These are phyloP conservation scores for Coemansia sp. DNA, from an alignment of 192 early-diverging fungal species.

Conservation along the genomic window DNA sequence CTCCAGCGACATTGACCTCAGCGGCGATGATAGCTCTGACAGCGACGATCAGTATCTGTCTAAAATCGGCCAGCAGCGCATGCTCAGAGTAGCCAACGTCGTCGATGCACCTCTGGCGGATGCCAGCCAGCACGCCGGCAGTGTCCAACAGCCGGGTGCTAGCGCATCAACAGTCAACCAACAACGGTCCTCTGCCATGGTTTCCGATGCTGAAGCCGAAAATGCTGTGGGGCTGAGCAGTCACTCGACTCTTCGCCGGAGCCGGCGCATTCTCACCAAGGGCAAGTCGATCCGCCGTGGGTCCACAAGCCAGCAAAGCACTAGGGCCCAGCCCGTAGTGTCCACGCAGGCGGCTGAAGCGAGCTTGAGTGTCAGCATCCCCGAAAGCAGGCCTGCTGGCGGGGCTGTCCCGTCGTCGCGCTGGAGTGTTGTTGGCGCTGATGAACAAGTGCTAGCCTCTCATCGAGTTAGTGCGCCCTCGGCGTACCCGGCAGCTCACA, in stretches of 20 bases:
- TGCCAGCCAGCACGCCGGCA: slow-evolving; percentile 1
- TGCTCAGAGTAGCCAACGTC: slow-evolving; percentile 26
- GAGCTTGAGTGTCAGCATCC: slow-evolving; percentile 3
- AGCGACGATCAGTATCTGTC: slow-evolving; percentile 47
- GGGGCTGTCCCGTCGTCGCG: not conserved
- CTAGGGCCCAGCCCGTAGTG: not conserved
- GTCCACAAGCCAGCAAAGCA: not conserved
- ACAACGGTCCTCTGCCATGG: not conserved
- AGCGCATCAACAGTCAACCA: not conserved
- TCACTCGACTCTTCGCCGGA: slow-evolving; percentile 43
- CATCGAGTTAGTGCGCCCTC: slow-evolving; percentile 1
- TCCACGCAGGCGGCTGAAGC: not conserved
- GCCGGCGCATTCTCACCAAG: slow-evolving; percentile 39
- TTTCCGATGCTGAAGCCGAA: not conserved
- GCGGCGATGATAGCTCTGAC: slow-evolving; percentile 10
- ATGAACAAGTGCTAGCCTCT: not conserved
- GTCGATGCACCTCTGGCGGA: slow-evolving; percentile 10
- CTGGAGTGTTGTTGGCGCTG: not conserved
- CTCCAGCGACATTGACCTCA: slow-evolving; percentile 33
- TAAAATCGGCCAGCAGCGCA: slow-evolving; percentile 21
- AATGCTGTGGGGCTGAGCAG: not conserved
- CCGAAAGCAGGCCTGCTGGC: not conserved
- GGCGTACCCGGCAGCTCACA: not conserved
- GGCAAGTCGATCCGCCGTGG: slow-evolving; percentile 21
- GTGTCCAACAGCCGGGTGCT: not conserved